Evolutionary conservation across 2,329 filamentous ascomycete species (phyloP), one percentile per base, ranked within the genome.

Genomic region (Neopestalotiopsis sp.): DNA sequence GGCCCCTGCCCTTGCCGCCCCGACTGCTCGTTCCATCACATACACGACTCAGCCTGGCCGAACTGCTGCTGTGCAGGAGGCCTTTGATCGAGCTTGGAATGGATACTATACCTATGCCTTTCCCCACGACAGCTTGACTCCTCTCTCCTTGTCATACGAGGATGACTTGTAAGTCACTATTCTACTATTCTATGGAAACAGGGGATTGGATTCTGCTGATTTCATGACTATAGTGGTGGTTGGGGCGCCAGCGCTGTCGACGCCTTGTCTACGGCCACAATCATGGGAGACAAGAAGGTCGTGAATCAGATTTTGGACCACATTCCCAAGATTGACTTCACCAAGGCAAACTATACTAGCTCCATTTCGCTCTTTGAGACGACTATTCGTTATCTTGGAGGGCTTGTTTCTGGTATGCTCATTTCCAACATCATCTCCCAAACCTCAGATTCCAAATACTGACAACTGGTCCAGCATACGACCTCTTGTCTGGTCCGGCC

Each of bases 201-300:
- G 2, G 24, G 58, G 17, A 17, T 17, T n/a, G 14, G 17, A 20
- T 12, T 61, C 73, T 79, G 45, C 64, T 66, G 53, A 66, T 57
- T 7, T 78, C 66, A 6, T 3, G 40, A 49, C 28, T 34, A 56
- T 69, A 95, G 93, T 71, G 95, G 95, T 76, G 91, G 89, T 67
- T 97, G 94, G 94, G 94, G 94, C 30, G 93, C 93, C 38, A 94
- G 91, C 57, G 92, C 93, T 0, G 87, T 96, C 14, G 94, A 97
- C 78, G 92, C 93, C 1, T 84, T 97, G 61, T 91, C 89, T 69
- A 97, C 94, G 0, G 94, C 94, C 7, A 83, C 95, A 63, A 80
- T 97, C 30, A 95, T 97, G 92, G 86, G 87, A 53, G 86, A 93
- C 59, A 81, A 84, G 34, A 83, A 90, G 17, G 89, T 93, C 30